Percentiles rank a stretch among this genome's conserved stretches.
Evolutionary conservation across 1,284 basidiomycete species (phyloP).

Genomic region (Amylostereum chailletii): DNA sequence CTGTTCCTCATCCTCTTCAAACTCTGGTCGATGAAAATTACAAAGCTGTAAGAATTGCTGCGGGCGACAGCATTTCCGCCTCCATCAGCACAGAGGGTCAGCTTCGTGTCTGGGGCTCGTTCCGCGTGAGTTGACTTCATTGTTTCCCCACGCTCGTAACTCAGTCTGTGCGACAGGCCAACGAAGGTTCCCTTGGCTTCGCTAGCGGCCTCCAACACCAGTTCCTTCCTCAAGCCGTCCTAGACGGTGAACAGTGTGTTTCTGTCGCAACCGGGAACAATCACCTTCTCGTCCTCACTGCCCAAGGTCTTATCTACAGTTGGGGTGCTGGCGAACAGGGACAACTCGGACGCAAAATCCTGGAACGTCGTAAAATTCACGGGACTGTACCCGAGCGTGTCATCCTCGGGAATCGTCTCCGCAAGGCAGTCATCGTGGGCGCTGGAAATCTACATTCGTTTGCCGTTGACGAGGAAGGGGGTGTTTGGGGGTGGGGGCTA

Average conservation of each 20-base stretch:
- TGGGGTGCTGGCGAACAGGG: slow-evolving; percentile 86
- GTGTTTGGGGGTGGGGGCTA: slow-evolving; percentile 88
- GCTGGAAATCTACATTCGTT: slow-evolving; percentile 84
- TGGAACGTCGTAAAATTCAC: slow-evolving; percentile 78
- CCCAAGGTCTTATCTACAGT: slow-evolving; percentile 75
- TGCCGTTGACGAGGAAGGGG: slow-evolving; percentile 76
- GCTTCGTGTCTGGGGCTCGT: slow-evolving; percentile 86
- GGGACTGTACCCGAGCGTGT: slow-evolving; percentile 79
- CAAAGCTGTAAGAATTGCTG: slow-evolving; percentile 74
- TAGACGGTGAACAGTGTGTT: slow-evolving; percentile 69
- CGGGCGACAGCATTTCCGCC: slow-evolving; percentile 81
- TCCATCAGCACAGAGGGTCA: slow-evolving; percentile 75
- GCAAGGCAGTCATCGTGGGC: slow-evolving; percentile 71
- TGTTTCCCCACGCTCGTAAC: slow-evolving; percentile 4
- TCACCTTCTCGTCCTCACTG: slow-evolving; percentile 81
- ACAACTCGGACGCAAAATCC: slow-evolving; percentile 80
- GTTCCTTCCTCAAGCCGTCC: slow-evolving; percentile 65
- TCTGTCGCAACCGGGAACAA: slow-evolving; percentile 77
- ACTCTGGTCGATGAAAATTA: slow-evolving; percentile 68
- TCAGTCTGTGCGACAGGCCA: slow-evolving; percentile 33
- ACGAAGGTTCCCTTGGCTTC: slow-evolving; percentile 84
- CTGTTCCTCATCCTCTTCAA: slow-evolving; percentile 67
- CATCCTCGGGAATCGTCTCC: slow-evolving; percentile 54
- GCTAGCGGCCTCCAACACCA: slow-evolving; percentile 57
- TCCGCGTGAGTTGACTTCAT: slow-evolving; percentile 56